Base-by-base conservation (phyloP, 208 protist genomes). In the Trypanosomatidae sp. region DNA sequence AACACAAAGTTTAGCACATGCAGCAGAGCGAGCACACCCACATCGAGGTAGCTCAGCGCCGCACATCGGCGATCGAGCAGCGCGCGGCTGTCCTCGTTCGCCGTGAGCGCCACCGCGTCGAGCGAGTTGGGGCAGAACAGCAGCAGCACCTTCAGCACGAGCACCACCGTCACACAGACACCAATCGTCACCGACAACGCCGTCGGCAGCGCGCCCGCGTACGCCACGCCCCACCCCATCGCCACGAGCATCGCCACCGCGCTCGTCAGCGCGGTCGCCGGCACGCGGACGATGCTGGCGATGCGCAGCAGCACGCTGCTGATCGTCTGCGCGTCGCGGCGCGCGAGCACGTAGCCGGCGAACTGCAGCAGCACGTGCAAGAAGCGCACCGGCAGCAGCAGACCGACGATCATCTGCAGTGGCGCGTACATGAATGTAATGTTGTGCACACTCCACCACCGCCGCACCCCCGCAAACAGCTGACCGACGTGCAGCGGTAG, bases 151-250 rank as follows among this genome's bases (percentile, higher is more conserved):
- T 61, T 51, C 4, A 55, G 22, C 24, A 68, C 39, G 32, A 78
- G 74, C 26, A 50, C 43, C 8, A 42, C 49, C 10, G 63, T 32
- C n/a, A 60, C 71, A 35, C 42, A 33, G 19, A 77, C 5, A 43
- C 39, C 33, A 15, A 68, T 47, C 2, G 68, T 43, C 0, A 78
- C 25, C 27, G 66, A 65, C 21, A 70, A 47, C 15, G 39, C 50
- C 0, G 59, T 63, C 6, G 64, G 54, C 0, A 72, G 43, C 3
- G 33, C 32, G 0, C 53, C 16, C 1, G 52, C 56, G 53, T 68
- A 79, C 8, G 71, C 71, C n/a, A 71, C 54, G 1, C 76, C 76
- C 69, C 67, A 86, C 0, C 71, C 76, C 45, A 86, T 43, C 7
- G 52, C 53, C 6, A 81, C 46, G 27, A 81, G 49, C 68, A 81